phyloP scores from a whole-genome alignment of 2,329 filamentous ascomycete genomes.

The Aspergillus hiratsukae region DNA sequence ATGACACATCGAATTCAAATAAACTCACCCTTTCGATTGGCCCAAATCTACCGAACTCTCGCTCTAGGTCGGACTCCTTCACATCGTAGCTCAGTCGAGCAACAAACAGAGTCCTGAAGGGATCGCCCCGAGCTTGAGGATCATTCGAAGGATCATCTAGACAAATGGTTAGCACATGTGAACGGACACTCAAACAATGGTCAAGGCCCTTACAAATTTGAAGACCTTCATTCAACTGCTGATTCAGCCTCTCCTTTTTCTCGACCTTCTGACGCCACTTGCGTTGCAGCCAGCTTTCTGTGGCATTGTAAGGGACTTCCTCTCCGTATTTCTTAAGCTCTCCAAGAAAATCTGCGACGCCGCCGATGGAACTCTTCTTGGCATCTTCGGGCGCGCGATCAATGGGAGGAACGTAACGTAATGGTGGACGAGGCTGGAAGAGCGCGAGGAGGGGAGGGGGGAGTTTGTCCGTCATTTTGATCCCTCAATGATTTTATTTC shows the following conservation, averaged over 20 bases:
- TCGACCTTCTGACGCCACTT: conserved; percentile 80
- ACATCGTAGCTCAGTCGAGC: conserved; percentile 85
- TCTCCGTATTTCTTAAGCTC: conserved; percentile 73
- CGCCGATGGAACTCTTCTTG: conserved; percentile 66
- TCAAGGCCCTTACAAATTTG: conserved; percentile 54
- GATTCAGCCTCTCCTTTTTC: conserved; percentile 65
- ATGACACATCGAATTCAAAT: background rate
- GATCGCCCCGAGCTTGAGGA: conserved; percentile 83
- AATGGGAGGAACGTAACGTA: conserved; percentile 80
- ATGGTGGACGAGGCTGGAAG: conserved; percentile 87
- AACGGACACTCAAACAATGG: background rate
- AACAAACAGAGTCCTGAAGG: conserved; percentile 92
- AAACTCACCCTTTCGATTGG: conserved; percentile 79
- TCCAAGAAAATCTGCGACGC: conserved; percentile 70
- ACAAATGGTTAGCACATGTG: conserved; percentile 6
- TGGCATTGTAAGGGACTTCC: conserved; percentile 70
- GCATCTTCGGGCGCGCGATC: conserved; percentile 81
- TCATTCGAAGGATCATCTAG: conserved; percentile 79
- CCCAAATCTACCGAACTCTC: conserved; percentile 89
- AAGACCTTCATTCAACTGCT: conserved; percentile 59
- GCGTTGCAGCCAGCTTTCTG: conserved; percentile 87
- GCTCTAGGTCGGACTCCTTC: conserved; percentile 83
- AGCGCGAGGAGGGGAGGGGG: conserved; percentile 88
- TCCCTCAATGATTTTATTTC: conserved; percentile 5
- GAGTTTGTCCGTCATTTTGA: conserved; percentile 88